phyloP scores from a whole-genome alignment of 2,329 filamentous ascomycete genomes.

The Chaetomium olivaceum region DNA sequence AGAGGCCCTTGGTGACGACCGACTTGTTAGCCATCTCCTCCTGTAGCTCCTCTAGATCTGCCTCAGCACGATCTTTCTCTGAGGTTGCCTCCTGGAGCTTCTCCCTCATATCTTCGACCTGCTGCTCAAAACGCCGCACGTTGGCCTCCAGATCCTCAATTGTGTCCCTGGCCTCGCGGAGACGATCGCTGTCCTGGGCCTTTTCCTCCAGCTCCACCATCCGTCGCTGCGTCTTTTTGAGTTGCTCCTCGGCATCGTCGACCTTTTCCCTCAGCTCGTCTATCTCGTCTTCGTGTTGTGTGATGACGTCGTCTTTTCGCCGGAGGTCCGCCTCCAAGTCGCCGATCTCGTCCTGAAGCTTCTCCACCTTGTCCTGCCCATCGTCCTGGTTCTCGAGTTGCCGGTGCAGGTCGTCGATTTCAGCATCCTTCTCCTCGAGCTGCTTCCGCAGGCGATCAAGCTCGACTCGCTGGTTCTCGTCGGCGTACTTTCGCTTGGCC shows the following conservation, averaged over 20 bases:
- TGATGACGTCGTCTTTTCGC: slow-evolving; percentile 72
- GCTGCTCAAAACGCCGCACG: slow-evolving; percentile 54
- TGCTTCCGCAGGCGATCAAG: slow-evolving; percentile 58
- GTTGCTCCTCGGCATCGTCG: slow-evolving; percentile 49
- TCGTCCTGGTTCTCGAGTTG: slow-evolving; percentile 59
- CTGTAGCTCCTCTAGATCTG: slow-evolving; percentile 65
- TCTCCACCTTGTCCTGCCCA: slow-evolving; percentile 61
- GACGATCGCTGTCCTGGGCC: slow-evolving; percentile 51
- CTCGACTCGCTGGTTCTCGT: slow-evolving; percentile 66
- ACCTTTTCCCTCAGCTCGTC: slow-evolving; percentile 62
- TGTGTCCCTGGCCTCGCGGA: slow-evolving; percentile 58
- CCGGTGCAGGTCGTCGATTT: slow-evolving; percentile 61
- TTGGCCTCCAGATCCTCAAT: slow-evolving; percentile 60
- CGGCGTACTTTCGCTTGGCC: slow-evolving; percentile 71
- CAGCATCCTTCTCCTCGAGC: slow-evolving; percentile 59
- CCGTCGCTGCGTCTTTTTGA: slow-evolving; percentile 45
- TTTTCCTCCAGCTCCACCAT: slow-evolving; percentile 59
- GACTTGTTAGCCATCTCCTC: slow-evolving; percentile 81
- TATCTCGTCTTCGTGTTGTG: slow-evolving; percentile 73
- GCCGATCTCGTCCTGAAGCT: slow-evolving; percentile 70
- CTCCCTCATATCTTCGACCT: slow-evolving; percentile 56
- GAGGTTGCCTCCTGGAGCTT: slow-evolving; percentile 54
- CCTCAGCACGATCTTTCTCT: slow-evolving; percentile 59
- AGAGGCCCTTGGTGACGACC: slow-evolving; percentile 71
- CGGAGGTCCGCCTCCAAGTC: slow-evolving; percentile 75